These are phyloP conservation scores for Hypoxylon sp. DNA, from an alignment of 2,329 filamentous ascomycete genomes.

Conservation along the genomic window DNA sequence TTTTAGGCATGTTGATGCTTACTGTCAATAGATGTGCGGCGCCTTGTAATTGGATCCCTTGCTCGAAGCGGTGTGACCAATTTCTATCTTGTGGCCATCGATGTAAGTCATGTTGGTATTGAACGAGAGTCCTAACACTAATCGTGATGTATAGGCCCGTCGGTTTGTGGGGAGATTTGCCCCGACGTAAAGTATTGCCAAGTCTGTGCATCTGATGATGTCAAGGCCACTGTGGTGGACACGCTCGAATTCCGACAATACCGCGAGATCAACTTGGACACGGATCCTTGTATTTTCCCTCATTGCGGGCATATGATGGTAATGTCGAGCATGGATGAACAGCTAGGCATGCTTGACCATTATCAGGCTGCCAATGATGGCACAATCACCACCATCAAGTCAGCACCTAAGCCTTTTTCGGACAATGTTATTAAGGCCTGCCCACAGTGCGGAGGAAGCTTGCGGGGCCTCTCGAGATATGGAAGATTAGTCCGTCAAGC, in stretches of 20 bases:
- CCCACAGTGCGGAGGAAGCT: conserved; percentile 20
- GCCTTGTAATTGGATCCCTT: conserved; percentile 42
- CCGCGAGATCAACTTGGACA: conserved; percentile 32
- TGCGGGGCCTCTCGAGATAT: conserved; percentile 29
- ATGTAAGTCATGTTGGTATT: conserved; percentile 22
- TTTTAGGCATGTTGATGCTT: not conserved
- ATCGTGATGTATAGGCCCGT: conserved; percentile 29
- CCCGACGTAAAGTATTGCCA: conserved; percentile 36
- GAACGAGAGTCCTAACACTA: not conserved
- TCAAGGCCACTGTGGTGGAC: conserved; percentile 30
- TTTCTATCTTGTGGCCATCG: conserved; percentile 38
- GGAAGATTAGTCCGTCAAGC: conserved; percentile 25
- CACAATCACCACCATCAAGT: conserved; percentile 8
- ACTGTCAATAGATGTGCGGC: conserved; percentile 35
- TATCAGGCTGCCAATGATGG: conserved; percentile 9
- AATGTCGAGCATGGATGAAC: conserved; percentile 36
- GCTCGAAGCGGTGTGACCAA: conserved; percentile 31
- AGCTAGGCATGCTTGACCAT: conserved; percentile 18
- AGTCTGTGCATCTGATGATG: conserved; percentile 27
- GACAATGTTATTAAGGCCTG: conserved; percentile 20
- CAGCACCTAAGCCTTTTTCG: conserved; percentile 1
- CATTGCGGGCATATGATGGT: conserved; percentile 38
- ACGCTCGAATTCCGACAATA: conserved; percentile 21
- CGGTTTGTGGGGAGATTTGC: conserved; percentile 40
- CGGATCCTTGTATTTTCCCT: conserved; percentile 37